Evolutionary conservation across 345 rosid species (phyloP), one percentile per base, ranked within the genome.

Genomic region (Eucalyptus camaldulensis): DNA sequence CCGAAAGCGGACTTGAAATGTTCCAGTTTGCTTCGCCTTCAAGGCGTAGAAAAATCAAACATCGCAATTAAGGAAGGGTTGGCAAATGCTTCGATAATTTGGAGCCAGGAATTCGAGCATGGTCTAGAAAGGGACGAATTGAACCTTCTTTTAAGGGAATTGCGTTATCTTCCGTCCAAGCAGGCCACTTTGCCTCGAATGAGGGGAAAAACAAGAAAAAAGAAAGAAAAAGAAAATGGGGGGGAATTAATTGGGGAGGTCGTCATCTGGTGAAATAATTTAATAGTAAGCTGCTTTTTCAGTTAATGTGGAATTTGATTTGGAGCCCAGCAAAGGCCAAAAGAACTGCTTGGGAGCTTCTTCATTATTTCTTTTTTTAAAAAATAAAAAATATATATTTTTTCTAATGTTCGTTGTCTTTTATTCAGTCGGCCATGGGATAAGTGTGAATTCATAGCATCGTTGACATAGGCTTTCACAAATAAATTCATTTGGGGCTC

Each of bases 281-380:
- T 54, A 90, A 90, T 86, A 80, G 43, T 25, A 85, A 80, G 91
- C 69, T 87, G 90, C 87, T 90, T 91, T 86, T 76, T 76, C 67
- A 90, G 86, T 91, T 88, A 72, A 91, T 88, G 90, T 19, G 81
- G 33, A 85, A 21, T 40, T 85, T 67, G 86, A 87, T 49, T 89
- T 69, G 89, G 89, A n/a, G 88, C 94, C 90, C 91, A 90, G 93
- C 90, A 47, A 54, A 65, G 89, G 89, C 90, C 90, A 85, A 88
- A 89, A 72, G 83, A 72, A 72, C 33, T 87, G 56, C 62, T 16
- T 83, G 16, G 87, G 83, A 24, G 5, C 87, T 91, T 49, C 67
- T 86, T 90, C 81, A 88, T 88, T 58, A 76, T 87, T 19, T 9
- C 9, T 58, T 25, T 5, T 47, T 47, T n/a, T n/a, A n/a, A n/a